Conservation (phyloP, 352 stramenopile species). For the Blastocystis sp. region DNA sequence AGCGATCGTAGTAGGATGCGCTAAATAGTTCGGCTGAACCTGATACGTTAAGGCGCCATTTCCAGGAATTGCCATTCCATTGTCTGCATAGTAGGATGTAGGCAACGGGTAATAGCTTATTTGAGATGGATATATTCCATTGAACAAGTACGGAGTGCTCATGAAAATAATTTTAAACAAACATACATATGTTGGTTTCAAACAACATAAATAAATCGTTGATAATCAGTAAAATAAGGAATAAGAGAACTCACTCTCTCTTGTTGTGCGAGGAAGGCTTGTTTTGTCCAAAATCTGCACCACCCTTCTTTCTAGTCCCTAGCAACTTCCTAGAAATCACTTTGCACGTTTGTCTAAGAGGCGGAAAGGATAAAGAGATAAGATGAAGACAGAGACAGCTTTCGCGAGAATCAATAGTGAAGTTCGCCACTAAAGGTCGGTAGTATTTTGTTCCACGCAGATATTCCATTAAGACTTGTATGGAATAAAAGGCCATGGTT, state of each 20-base stretch:
- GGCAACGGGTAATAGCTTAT: background rate
- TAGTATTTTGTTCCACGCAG: background rate
- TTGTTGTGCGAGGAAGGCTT: too few relatives aligned
- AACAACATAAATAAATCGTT: too few relatives aligned
- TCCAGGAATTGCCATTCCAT: background rate
- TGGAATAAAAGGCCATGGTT: background rate
- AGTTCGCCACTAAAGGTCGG: background rate
- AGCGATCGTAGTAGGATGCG: background rate
- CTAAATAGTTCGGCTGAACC: background rate
- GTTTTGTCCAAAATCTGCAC: too few relatives aligned
- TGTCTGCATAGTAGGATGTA: background rate
- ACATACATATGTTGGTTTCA: too few relatives aligned
- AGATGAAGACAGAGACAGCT: background rate
- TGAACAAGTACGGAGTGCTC: too few relatives aligned
- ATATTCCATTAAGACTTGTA: background rate
- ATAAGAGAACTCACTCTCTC: too few relatives aligned
- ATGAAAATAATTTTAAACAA: too few relatives aligned
- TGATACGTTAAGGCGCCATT: conserved; percentile 29
- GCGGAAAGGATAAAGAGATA: background rate
- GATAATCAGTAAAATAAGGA: too few relatives aligned
- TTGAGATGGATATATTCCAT: conserved; percentile 11
- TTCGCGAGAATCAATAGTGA: background rate
- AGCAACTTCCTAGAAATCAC: too few relatives aligned
- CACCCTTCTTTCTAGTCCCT: too few relatives aligned
- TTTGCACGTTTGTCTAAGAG: too few relatives aligned